These are phyloP conservation scores for Phytophthora ohioensis DNA, from an alignment of 352 stramenopile genomes.

Conservation along the genomic window DNA sequence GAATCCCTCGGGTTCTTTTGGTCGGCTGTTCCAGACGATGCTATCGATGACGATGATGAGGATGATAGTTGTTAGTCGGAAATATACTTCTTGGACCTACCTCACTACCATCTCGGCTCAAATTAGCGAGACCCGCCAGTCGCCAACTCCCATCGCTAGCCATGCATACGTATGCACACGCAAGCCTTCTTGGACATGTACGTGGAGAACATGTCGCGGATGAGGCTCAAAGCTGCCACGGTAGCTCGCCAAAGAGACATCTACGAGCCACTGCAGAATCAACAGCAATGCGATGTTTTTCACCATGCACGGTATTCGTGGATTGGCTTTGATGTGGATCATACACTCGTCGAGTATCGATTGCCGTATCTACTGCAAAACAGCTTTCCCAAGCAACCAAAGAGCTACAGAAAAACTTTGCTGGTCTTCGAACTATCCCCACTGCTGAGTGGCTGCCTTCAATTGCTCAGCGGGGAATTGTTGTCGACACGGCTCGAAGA, in stretches of 20 bases:
- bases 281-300: slow-evolving; percentile 49
- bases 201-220: slow-evolving; percentile 37
- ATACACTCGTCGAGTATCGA: slow-evolving; percentile 62
- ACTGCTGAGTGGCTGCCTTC: slow-evolving; percentile 45
- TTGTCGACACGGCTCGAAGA: slow-evolving; percentile 50
- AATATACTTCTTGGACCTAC: no score
- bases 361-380: slow-evolving; percentile 50
- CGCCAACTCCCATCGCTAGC: not conserved
- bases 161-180: slow-evolving; percentile 49
- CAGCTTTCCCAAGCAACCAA: slow-evolving; percentile 50
- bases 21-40: slow-evolving; percentile 28
- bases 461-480: slow-evolving; percentile 55
- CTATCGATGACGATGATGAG: slow-evolving; percentile 12
- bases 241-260: slow-evolving; percentile 41
- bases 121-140: slow-evolving; percentile 9
- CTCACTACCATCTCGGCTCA: not conserved
- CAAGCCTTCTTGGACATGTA: slow-evolving; percentile 49
- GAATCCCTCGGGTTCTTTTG: slow-evolving; percentile 63
- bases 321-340: slow-evolving; percentile 69
- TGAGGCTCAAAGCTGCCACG: slow-evolving; percentile 51
- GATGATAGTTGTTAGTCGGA: not conserved
- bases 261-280: slow-evolving; percentile 32
- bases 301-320: slow-evolving; percentile 53
- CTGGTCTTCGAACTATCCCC: slow-evolving; percentile 39
- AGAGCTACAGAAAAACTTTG: slow-evolving; percentile 57